phyloP scores from a whole-genome alignment of 805 yeast species.

The Nakazawaea ishiwadae region DNA sequence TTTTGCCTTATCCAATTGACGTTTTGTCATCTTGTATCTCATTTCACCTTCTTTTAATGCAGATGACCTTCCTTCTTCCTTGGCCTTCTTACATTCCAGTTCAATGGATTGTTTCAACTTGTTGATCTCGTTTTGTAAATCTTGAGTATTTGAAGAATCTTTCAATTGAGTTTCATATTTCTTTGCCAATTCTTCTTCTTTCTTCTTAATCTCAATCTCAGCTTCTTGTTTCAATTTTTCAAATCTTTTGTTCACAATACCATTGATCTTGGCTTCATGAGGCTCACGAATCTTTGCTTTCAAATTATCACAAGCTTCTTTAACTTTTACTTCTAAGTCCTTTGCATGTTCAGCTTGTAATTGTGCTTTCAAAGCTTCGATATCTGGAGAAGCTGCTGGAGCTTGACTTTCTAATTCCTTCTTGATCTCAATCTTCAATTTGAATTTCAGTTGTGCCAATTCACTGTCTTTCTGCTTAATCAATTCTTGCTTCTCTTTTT shows the following conservation, averaged over 20 bases:
- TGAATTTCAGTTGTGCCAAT: slow-evolving; percentile 15
- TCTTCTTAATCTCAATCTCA: slow-evolving; percentile 12
- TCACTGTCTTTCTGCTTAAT: slow-evolving; percentile 14
- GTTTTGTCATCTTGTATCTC: slow-evolving; percentile 49
- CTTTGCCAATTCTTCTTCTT: slow-evolving; percentile 11
- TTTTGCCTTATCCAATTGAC: slow-evolving; percentile 49
- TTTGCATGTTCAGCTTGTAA: slow-evolving; percentile 15
- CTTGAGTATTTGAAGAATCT: slow-evolving; percentile 16
- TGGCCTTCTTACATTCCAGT: slow-evolving; percentile 30
- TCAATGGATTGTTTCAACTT: slow-evolving; percentile 19
- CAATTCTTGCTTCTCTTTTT: slow-evolving; percentile 18
- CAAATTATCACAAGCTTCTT: slow-evolving; percentile 19
- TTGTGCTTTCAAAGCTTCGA: slow-evolving; percentile 22
- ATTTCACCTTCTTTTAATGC: slow-evolving; percentile 56
- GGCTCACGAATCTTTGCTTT: slow-evolving; percentile 33
- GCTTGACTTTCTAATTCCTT: slow-evolving; percentile 15
- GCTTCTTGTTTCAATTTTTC: slow-evolving; percentile 21
- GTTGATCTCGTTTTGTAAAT: slow-evolving; percentile 19
- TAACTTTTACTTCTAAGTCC: slow-evolving; percentile 27
- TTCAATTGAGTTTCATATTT: slow-evolving; percentile 11
- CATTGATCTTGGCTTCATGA: slow-evolving; percentile 30
- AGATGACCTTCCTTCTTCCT: slow-evolving; percentile 41
- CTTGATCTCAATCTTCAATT: slow-evolving; percentile 21
- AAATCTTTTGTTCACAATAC: slow-evolving; percentile 29
- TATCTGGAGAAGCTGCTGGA: slow-evolving; percentile 16